Conservation (phyloP, 495 filamentous ascomycete species). For the Penicillium pulvis region DNA sequence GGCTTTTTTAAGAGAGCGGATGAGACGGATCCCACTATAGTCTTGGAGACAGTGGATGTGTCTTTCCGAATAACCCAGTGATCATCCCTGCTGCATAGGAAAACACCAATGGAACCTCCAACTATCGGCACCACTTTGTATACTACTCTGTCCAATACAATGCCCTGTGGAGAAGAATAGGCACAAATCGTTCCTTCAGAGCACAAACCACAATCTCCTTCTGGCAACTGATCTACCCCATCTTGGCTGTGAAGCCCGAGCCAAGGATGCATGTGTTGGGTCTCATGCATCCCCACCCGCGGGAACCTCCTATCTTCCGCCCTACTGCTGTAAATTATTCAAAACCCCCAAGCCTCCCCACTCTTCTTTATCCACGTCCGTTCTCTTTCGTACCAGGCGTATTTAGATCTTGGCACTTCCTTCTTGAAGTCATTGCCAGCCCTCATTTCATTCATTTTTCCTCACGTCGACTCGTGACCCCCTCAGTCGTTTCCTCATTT, state of each 20-base stretch:
- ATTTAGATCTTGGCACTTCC: constrained; percentile 15
- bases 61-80: neutral
- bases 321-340: constrained; percentile 15
- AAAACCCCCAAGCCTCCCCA: constrained; percentile 18
- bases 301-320: constrained; percentile 19
- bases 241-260: constrained; percentile 1
- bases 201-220: neutral
- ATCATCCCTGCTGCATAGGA: too few relatives aligned
- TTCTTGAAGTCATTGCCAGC: constrained; percentile 2
- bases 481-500: constrained; percentile 1
- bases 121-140: too few relatives aligned
- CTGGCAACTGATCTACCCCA: constrained; percentile 4
- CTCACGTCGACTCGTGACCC: constrained; percentile 5
- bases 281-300: constrained; percentile 8
- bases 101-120: too few relatives aligned
- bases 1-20: neutral
- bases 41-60: neutral
- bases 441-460: constrained; percentile 4
- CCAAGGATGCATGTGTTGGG: constrained; percentile 2
- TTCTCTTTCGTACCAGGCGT: constrained; percentile 9
- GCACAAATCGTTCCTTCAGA: too few relatives aligned
- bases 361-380: constrained; percentile 7
- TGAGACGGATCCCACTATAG: neutral
- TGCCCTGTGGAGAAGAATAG: too few relatives aligned
- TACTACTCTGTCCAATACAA: too few relatives aligned